A percentile compares a stretch with the other conserved stretches of the same genome.
phyloP scores from a whole-genome alignment of 306 rosid species.

The Hylodesmum podocarpum region DNA sequence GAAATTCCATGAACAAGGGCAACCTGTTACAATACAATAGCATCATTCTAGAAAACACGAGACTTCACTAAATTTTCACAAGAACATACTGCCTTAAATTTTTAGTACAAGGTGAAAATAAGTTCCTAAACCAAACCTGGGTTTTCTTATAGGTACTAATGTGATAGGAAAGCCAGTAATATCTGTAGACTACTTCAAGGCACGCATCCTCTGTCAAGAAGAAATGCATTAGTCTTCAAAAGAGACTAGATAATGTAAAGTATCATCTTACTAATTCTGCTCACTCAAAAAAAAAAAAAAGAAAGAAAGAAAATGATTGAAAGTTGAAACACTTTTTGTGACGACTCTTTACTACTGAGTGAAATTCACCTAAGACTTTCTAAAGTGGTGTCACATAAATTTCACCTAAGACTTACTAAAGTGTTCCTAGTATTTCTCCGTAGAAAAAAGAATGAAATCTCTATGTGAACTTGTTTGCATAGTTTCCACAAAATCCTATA shows the following conservation, averaged over 20 bases:
- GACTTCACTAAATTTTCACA: not conserved
- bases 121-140: constrained; percentile 43
- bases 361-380: not conserved
- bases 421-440: not conserved
- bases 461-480: not conserved
- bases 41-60: constrained; percentile 12
- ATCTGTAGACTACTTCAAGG: constrained; percentile 85
- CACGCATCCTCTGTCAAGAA: constrained; percentile 77
- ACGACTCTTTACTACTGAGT: not conserved
- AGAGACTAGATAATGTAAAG: not conserved
- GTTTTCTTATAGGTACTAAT: constrained; percentile 91
- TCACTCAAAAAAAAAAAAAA: not conserved
- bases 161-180: constrained; percentile 94
- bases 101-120: not conserved
- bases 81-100: not conserved
- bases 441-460: not conserved
- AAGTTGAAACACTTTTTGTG: not conserved
- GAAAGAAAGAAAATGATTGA: not conserved
- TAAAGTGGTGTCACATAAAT: not conserved
- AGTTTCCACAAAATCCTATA: not conserved
- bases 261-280: not conserved
- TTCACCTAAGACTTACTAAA: not conserved
- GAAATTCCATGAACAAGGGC: constrained; percentile 87
- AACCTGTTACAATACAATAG: constrained; percentile 54
- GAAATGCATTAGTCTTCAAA: constrained; percentile 15